phyloP scores from a whole-genome alignment of 1,284 basidiomycete species.

The Melampsora larici-populina region DNA sequence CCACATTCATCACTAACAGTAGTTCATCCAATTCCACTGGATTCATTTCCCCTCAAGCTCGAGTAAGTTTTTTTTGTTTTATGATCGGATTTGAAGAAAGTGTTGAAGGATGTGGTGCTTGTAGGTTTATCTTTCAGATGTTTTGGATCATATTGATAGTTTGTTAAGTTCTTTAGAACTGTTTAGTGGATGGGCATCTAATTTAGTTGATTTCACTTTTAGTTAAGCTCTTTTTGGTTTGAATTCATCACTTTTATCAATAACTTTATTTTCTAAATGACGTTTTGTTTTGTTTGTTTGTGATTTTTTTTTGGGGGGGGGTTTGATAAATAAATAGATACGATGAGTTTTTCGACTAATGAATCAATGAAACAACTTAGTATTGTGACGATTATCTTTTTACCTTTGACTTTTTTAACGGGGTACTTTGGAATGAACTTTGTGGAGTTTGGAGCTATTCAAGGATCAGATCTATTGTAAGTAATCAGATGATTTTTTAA shows the following conservation, averaged over 20 bases:
- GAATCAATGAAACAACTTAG: slow-evolving; percentile 38
- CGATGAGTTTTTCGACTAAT: slow-evolving; percentile 40
- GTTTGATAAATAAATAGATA: slow-evolving; percentile 5
- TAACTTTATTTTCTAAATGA: background rate
- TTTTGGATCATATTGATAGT: slow-evolving; percentile 35
- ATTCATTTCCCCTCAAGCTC: slow-evolving; percentile 27
- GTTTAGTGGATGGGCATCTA: slow-evolving; percentile 31
- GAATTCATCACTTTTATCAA: too few relatives aligned
- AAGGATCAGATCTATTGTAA: slow-evolving; percentile 27
- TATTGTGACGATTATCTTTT: slow-evolving; percentile 36
- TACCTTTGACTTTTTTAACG: slow-evolving; percentile 31
- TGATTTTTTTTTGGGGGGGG: background rate
- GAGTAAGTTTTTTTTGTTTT: background rate
- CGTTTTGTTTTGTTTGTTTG: background rate
- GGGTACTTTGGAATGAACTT: slow-evolving; percentile 40
- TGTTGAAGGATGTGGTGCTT: too few relatives aligned
- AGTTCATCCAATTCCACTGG: background rate
- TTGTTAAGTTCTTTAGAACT: slow-evolving; percentile 32
- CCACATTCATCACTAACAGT: background rate
- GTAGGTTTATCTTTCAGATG: slow-evolving; percentile 39
- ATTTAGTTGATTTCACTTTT: slow-evolving; percentile 39
- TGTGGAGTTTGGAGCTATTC: slow-evolving; percentile 18
- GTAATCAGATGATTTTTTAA: too few relatives aligned
- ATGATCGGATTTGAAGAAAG: background rate
- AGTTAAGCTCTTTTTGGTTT: background rate